Conservation (phyloP, 768 basidiomycete species). For the Kwoniella mangroviensis region DNA sequence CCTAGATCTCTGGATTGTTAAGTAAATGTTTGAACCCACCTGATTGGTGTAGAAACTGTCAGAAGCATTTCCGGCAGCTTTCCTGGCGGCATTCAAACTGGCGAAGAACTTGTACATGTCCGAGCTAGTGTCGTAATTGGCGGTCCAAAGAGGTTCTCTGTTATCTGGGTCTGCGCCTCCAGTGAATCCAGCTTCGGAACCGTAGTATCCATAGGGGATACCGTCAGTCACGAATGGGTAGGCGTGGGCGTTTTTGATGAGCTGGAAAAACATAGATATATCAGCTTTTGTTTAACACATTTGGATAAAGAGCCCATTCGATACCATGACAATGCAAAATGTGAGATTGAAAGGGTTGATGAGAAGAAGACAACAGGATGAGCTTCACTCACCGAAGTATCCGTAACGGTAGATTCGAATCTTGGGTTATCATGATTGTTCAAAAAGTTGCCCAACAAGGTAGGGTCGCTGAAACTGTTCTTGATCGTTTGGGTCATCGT, state of each 20-base stretch:
- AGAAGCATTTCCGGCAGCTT: conserved; percentile 46
- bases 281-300: background rate
- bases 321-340: no score
- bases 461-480: conserved; percentile 51
- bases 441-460: conserved; percentile 53
- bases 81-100: conserved; percentile 47
- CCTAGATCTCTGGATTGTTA: background rate
- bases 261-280: conserved; percentile 14
- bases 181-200: conserved; percentile 51
- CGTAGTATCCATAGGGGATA: conserved; percentile 58
- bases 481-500: conserved; percentile 46
- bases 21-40: conserved; percentile 20
- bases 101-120: conserved; percentile 53
- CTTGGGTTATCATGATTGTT: conserved; percentile 57
- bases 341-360: no score
- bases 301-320: no score
- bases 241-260: conserved; percentile 57
- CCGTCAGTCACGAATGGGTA: conserved; percentile 58
- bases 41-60: conserved; percentile 52
- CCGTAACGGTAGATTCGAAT: conserved; percentile 48
- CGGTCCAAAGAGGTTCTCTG: conserved; percentile 55
- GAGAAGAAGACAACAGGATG: no score
- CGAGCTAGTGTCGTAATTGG: conserved; percentile 43
- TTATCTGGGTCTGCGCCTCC: conserved; percentile 56
- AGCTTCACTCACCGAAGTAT: conserved; percentile 35